Base-by-base conservation (phyloP, 441 rosid genomes). In the Pelargonium myrrhifolium region DNA sequence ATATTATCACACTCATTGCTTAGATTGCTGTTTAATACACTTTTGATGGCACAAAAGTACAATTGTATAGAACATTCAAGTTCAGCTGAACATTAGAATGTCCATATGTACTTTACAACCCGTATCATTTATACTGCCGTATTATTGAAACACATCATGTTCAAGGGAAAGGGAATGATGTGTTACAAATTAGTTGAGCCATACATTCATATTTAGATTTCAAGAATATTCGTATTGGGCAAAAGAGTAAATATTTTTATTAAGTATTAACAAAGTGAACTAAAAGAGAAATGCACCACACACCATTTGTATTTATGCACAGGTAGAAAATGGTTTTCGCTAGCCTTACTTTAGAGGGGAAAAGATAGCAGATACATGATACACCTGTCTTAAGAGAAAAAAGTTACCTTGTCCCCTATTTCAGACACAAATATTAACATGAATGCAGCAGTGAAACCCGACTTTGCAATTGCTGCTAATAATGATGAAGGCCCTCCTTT, bases 391-490 rank as follows among this genome's bases (percentile, higher is more conserved):
- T 6, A 10, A 6, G 59, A 17, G 31, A 45, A 68, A 24, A 61
- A 47, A 42, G 51, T 59, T 85, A 89, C 96, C 98, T 88, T 89
- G 85, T 92, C 96, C 66, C 98, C 96, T 18, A 92, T 89, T 82
- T 92, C 96, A 28, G 98, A 92, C 72, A 92, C 93, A 79, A 89
- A 88, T 75, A 94, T 94, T 64, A 94, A 80, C 35, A 89, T 82
- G 90, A 94, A 94, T 63, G 99, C 99, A 70, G 99, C 99, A 43
- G 96, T 85, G 75, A 91, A 85, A 74, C 97, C 99, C 45, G 99
- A 91, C 80, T 94, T 94, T 55, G 97, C 83, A 45, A 91, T 84
- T 11, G 96, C 90, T 53, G 96, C 88, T 74, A 94, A 76, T 75
- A 85, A 76, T 28, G 90, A 81, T 22, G 92, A 83, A 65, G 96